Evolutionary conservation across 345 rosid genomes (phyloP).

Genomic region (Euphorbia peplus): DNA sequence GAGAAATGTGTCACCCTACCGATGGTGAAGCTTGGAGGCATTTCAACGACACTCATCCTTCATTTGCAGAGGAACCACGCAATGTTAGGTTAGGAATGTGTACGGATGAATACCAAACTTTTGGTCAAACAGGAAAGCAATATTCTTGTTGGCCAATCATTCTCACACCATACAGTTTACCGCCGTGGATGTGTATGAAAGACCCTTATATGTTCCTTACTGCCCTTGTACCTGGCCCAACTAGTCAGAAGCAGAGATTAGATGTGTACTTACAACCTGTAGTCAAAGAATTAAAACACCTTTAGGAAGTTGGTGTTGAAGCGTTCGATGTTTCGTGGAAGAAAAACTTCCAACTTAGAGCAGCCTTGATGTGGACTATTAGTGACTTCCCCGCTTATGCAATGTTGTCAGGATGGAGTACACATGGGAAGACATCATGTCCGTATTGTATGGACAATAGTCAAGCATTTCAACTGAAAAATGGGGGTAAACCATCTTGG

Average conservation of each 20-base stretch:
- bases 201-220: neutral
- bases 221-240: neutral
- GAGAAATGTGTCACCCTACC: neutral
- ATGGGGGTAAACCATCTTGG: neutral
- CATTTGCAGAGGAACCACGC: neutral
- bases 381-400: conserved; percentile 14
- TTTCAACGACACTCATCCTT: neutral
- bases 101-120: conserved; percentile 3
- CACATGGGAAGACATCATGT: neutral
- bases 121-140: neutral
- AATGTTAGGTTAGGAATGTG: conserved; percentile 4
- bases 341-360: neutral
- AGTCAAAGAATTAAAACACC: conserved; percentile 1
- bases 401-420: conserved; percentile 3
- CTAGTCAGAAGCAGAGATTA: neutral
- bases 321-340: neutral
- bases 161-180: neutral
- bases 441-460: neutral
- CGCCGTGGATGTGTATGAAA: neutral
- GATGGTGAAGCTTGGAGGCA: conserved; percentile 6
- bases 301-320: neutral
- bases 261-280: conserved; percentile 16
- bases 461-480: neutral
- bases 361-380: conserved; percentile 11
- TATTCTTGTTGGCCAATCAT: conserved; percentile 11